Percentiles rank a stretch among this genome's conserved stretches.
Evolutionary conservation across 768 basidiomycete species (phyloP).

Genomic region (Suillus placidus): DNA sequence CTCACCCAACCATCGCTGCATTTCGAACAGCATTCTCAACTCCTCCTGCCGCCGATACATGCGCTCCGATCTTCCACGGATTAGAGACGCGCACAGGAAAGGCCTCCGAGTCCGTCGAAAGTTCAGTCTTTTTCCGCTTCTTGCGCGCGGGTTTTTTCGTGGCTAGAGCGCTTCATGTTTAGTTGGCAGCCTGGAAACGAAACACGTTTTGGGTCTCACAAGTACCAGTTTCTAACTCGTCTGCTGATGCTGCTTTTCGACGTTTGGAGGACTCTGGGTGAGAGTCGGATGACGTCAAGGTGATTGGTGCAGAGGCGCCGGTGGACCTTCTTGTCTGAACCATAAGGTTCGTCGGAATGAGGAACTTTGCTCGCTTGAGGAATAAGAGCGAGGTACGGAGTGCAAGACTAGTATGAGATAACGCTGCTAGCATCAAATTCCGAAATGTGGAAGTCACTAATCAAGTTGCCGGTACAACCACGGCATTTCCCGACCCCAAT

Average conservation of each 20-base stretch:
- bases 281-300: neutral
- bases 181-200: neutral
- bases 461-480: neutral
- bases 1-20: constrained; percentile 70
- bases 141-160: constrained; percentile 5
- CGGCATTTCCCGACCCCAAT: neutral
- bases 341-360: constrained; percentile 17
- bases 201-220: neutral
- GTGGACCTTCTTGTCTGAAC: constrained; percentile 26
- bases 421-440: constrained; percentile 41
- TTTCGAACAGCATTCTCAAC: constrained; percentile 74
- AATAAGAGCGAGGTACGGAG: too few relatives aligned
- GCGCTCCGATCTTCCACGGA: constrained; percentile 78
- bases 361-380: neutral
- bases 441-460: neutral
- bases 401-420: constrained; percentile 61
- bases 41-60: constrained; percentile 81
- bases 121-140: constrained; percentile 15
- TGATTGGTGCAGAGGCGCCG: neutral
- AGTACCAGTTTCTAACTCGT: neutral
- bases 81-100: constrained; percentile 35
- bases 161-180: neutral
- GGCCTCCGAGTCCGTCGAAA: constrained; percentile 24
- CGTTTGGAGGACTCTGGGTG: neutral
- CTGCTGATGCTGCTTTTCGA: neutral